Conservation (phyloP, 2,329 filamentous ascomycete species). For the Amauroascus verrucosus region DNA sequence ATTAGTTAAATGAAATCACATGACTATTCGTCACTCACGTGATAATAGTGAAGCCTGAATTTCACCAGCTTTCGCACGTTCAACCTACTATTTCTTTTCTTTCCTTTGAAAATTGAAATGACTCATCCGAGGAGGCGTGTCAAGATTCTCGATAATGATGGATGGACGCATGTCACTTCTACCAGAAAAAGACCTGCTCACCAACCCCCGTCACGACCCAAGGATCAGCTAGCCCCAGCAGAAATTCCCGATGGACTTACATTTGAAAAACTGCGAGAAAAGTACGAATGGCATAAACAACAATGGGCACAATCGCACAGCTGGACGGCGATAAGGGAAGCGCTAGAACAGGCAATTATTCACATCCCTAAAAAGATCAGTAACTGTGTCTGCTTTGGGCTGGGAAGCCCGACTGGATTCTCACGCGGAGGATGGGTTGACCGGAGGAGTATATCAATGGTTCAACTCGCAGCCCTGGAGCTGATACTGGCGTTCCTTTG, state of each 20-base stretch:
- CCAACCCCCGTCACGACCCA: conserved; percentile 3
- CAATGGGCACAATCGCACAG: conserved; percentile 25
- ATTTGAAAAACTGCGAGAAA: conserved; percentile 23
- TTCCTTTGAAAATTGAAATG: too few species aligned
- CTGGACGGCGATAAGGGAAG: conserved; percentile 19
- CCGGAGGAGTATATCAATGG: conserved; percentile 32
- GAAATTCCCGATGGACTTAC: conserved; percentile 29
- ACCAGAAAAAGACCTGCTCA: background rate
- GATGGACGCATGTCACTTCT: conserved; percentile 37
- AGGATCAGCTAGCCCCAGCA: conserved; percentile 25
- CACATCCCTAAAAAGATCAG: conserved; percentile 16
- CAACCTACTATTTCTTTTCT: too few species aligned
- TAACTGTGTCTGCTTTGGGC: conserved; percentile 31
- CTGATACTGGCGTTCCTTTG: conserved; percentile 23
- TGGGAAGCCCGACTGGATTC: conserved; percentile 35
- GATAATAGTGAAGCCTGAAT: too few species aligned
- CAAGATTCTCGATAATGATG: conserved; percentile 31
- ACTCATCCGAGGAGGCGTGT: conserved; percentile 25
- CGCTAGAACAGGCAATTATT: conserved; percentile 1
- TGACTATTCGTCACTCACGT: too few species aligned
- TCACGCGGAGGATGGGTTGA: conserved; percentile 36
- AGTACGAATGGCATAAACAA: conserved; percentile 24
- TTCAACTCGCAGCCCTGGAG: conserved; percentile 32
- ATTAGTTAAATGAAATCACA: too few species aligned
- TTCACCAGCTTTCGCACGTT: too few species aligned